phyloP scores from a whole-genome alignment of 441 rosid species.

The Gossypium schwendimanii region DNA sequence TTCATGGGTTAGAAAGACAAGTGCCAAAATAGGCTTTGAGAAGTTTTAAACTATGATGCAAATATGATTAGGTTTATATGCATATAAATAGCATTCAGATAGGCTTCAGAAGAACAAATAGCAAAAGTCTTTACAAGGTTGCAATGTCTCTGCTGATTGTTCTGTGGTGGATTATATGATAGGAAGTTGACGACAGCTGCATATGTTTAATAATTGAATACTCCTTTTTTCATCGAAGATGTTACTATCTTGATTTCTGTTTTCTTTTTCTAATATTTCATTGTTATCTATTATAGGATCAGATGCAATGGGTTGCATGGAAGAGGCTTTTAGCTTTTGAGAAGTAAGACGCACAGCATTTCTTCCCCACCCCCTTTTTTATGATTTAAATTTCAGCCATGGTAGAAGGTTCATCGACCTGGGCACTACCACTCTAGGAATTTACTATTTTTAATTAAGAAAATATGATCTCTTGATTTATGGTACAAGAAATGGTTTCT shows the following conservation, averaged over 20 bases:
- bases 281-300: slow-evolving; percentile 50
- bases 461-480: not conserved
- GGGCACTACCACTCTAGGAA: not conserved
- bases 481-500: not conserved
- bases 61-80: not conserved
- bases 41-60: not conserved
- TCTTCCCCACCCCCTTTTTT: not conserved
- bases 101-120: not conserved
- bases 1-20: not conserved
- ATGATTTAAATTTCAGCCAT: not conserved
- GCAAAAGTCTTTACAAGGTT: not conserved
- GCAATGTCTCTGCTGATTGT: not conserved
- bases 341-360: slow-evolving; percentile 43
- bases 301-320: slow-evolving; percentile 89
- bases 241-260: not conserved
- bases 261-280: slow-evolving; percentile 1
- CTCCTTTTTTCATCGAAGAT: not conserved
- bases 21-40: not conserved
- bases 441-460: not conserved
- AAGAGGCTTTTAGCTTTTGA: slow-evolving; percentile 80
- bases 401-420: not conserved
- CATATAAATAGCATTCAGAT: not conserved
- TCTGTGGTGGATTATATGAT: not conserved
- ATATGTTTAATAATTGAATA: not conserved
- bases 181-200: not conserved